phyloP scores from a whole-genome alignment of 1,284 basidiomycete species.

The Pholiota adiposa region DNA sequence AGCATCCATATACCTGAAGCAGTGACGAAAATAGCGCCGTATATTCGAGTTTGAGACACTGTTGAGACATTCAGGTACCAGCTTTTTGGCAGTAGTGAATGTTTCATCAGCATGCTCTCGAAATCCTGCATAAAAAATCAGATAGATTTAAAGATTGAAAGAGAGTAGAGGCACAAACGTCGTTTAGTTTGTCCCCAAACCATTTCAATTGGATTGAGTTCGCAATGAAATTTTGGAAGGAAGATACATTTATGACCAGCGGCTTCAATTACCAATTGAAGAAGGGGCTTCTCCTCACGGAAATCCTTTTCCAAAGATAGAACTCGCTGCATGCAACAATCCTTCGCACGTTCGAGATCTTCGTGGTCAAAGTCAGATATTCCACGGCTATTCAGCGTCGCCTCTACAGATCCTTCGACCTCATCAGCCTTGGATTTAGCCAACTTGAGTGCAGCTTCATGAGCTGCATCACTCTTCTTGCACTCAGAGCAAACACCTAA shows the following conservation, averaged over 20 bases:
- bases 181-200: neutral
- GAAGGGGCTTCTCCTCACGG: slow-evolving; percentile 28
- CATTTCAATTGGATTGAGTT: slow-evolving; percentile 28
- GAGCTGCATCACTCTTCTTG: neutral
- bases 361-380: neutral
- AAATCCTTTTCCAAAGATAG: slow-evolving; percentile 29
- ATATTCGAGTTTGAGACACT: slow-evolving; percentile 35
- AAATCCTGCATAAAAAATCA: slow-evolving; percentile 39
- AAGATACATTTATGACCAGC: slow-evolving; percentile 30
- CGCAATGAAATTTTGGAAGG: slow-evolving; percentile 28
- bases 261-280: slow-evolving; percentile 30
- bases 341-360: neutral
- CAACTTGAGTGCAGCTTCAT: neutral
- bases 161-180: neutral
- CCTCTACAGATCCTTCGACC: neutral
- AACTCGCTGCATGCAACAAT: slow-evolving; percentile 32
- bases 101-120: slow-evolving; percentile 19
- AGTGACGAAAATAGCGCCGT: too few species aligned
- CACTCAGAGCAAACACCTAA: neutral
- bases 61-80: slow-evolving; percentile 66
- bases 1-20: neutral
- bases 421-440: neutral
- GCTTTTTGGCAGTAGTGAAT: slow-evolving; percentile 38
- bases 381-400: neutral
- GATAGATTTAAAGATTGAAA: slow-evolving; percentile 17